A percentile compares a stretch with the other conserved stretches of the same genome.
Evolutionary conservation across 2,329 filamentous ascomycete genomes (phyloP).

Genomic region (Sclerotinia spermophila): DNA sequence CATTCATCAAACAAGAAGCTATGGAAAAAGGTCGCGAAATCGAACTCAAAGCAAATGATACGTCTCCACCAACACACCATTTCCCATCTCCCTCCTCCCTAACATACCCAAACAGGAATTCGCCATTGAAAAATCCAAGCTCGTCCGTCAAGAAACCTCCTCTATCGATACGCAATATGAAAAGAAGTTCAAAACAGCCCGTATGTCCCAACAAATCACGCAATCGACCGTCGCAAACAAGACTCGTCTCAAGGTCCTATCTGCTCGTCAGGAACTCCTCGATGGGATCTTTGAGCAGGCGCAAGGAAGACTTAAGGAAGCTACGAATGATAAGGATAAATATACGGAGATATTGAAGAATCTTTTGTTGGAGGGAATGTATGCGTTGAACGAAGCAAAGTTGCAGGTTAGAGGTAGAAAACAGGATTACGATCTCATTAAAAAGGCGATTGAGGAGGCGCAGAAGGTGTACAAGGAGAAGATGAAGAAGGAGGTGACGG

Average conservation of each 20-base stretch:
- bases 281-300: constrained; percentile 85
- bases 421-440: constrained; percentile 70
- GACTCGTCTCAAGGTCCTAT: constrained; percentile 83
- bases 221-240: constrained; percentile 96
- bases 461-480: constrained; percentile 80
- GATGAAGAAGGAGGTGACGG: constrained; percentile 63
- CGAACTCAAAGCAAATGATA: constrained; percentile 92
- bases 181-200: constrained; percentile 98
- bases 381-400: constrained; percentile 79
- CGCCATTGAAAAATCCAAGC: constrained; percentile 97
- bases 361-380: constrained; percentile 84
- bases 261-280: constrained; percentile 83
- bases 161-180: constrained; percentile 90
- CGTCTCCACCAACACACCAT: constrained; percentile 1
- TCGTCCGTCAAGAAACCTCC: constrained; percentile 91
- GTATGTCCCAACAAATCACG: constrained; percentile 98
- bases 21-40: constrained; percentile 97
- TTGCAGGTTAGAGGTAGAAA: constrained; percentile 72
- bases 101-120: constrained; percentile 58
- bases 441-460: constrained; percentile 74
- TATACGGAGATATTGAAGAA: constrained; percentile 76
- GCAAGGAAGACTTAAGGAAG: constrained; percentile 64
- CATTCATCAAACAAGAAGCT: constrained; percentile 99
- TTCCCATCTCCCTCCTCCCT: not conserved
- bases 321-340: constrained; percentile 65